These are phyloP conservation scores for Phycomyces blakesleeanus DNA, from an alignment of 192 early-diverging fungal genomes.

Conservation along the genomic window DNA sequence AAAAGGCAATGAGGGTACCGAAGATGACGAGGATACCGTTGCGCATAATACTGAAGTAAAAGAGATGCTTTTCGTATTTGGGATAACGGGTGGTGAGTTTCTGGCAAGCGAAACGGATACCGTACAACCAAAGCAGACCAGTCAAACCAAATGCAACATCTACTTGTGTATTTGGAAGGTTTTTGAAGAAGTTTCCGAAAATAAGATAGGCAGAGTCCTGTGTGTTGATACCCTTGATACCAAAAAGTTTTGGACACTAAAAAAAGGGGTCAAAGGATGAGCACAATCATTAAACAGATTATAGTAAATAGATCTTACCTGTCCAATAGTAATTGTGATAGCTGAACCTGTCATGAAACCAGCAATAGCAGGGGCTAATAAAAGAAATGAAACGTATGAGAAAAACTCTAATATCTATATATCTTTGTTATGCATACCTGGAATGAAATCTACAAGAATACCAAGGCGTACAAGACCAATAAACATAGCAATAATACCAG, in stretches of 20 bases:
- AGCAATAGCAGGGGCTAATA: constrained; percentile 67
- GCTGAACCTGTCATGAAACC: constrained; percentile 88
- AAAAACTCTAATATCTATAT: background rate
- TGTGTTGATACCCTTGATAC: constrained; percentile 72
- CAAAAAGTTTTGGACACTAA: constrained; percentile 77
- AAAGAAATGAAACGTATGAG: background rate
- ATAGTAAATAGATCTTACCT: constrained; percentile 48
- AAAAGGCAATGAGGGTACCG: constrained; percentile 69
- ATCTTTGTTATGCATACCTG: constrained; percentile 32
- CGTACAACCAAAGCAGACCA: constrained; percentile 39
- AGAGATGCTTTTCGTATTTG: constrained; percentile 45
- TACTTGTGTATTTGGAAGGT: constrained; percentile 45
- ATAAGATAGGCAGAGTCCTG: constrained; percentile 61
- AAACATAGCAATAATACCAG: constrained; percentile 66
- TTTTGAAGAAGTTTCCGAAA: constrained; percentile 43
- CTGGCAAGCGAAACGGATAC: constrained; percentile 35
- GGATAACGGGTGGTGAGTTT: constrained; percentile 43
- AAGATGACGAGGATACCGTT: constrained; percentile 76
- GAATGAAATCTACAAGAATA: constrained; percentile 87
- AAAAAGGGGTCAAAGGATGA: constrained; percentile 29
- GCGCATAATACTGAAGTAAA: constrained; percentile 66
- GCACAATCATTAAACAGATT: too few relatives aligned
- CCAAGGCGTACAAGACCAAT: constrained; percentile 84
- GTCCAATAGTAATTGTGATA: constrained; percentile 69
- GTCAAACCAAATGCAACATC: constrained; percentile 63